phyloP scores from a whole-genome alignment of 225 moss, liverwort and hornwort genomes.

The Sphagnum tenellum region DNA sequence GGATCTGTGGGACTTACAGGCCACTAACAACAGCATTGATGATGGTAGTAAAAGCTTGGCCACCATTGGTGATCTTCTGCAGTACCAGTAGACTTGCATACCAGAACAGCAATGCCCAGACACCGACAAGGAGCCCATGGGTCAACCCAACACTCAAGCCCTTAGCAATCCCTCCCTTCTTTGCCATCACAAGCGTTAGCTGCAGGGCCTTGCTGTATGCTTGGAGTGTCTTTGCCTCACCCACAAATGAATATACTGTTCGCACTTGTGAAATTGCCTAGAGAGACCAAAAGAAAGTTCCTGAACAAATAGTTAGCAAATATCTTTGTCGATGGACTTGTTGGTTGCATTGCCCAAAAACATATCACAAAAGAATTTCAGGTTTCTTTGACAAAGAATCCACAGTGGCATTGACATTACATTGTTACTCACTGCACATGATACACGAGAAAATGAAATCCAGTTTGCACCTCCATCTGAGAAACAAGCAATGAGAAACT shows the following conservation, averaged over 20 bases:
- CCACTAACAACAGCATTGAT: slow-evolving; percentile 89
- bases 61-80: slow-evolving; percentile 56
- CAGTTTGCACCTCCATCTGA: neutral
- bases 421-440: no score
- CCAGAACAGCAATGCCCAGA: slow-evolving; percentile 87
- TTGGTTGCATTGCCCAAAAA: no score
- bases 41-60: slow-evolving; percentile 88
- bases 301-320: no score
- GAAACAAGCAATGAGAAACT: neutral
- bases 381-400: no score
- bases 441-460: no score
- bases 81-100: slow-evolving; percentile 78
- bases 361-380: no score
- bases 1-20: slow-evolving; percentile 39
- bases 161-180: slow-evolving; percentile 78
- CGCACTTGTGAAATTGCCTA: slow-evolving; percentile 83
- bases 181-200: slow-evolving; percentile 55
- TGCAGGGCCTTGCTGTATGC: slow-evolving; percentile 61
- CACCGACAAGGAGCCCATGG: slow-evolving; percentile 74
- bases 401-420: no score
- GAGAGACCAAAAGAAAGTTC: no score
- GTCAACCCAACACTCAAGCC: slow-evolving; percentile 85
- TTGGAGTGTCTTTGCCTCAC: slow-evolving; percentile 61
- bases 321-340: no score
- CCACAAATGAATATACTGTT: slow-evolving; percentile 87